Evolutionary conservation across 2,329 filamentous ascomycete species (phyloP), one percentile per base, ranked within the genome.

Genomic region (Botrytis fragariae): DNA sequence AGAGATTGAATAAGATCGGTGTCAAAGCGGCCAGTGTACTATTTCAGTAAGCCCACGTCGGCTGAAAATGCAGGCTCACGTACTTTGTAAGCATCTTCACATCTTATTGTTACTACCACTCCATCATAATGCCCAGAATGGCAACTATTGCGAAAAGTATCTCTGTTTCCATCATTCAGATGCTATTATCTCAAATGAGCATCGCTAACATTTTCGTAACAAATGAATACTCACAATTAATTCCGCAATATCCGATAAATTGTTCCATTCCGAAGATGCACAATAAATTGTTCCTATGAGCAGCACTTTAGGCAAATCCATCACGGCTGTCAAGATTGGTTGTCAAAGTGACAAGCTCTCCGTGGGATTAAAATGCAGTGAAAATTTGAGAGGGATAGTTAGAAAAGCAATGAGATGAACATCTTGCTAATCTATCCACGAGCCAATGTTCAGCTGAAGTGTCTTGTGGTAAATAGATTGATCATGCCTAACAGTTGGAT

Each of bases 1-100:
- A 90, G 82, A 7, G 82, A 86, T 60, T 85, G 81, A 35, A 95
- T 82, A 20, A 96, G 82, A 81, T 93, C 91, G 45, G 85, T 85
- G 80, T 96, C 92, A 75, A 96, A 84, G 20, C 83, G 83, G 3
- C 93, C 93, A n/a, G 67, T n/a, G 18, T 61, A 69, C 20, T 57
- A 37, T 32, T 29, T 9, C 48, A 4, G 37, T 42, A 42, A 44
- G 25, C 20, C 25, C 16, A 32, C 6, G 14, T 25, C 29, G 10
- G 29, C 44, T 48, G 44, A n/a, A 48, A 29, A 39, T 20, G 4
- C 20, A 67, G 16, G 25, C n/a, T 12, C 16, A 54, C 16, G 25
- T 37, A 68, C 42, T 39, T 29, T 35, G 32, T 39, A 54, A 68
- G 64, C 35, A n/a, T 60, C 18, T 51, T 35, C n/a, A 6, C 51